A percentile compares a stretch with the other conserved stretches of the same genome.
phyloP scores from a whole-genome alignment of 257 asterid genomes.

The Nicotiana sylvestris region DNA sequence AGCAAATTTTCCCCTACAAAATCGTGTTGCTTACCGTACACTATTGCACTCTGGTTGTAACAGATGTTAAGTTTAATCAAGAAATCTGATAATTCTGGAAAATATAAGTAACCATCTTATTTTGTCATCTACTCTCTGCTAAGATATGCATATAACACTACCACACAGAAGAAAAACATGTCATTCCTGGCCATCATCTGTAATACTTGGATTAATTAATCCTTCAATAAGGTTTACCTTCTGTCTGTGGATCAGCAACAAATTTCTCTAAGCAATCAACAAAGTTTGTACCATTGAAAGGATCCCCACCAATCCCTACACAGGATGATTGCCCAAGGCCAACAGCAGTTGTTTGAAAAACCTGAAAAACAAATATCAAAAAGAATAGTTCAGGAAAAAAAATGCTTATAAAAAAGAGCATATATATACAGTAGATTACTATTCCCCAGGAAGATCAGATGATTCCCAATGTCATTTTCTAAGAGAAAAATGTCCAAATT shows the following conservation, averaged over 20 bases:
- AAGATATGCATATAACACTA: not conserved
- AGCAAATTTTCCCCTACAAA: not conserved
- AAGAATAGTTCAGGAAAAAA: not conserved
- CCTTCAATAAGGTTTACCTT: constrained; percentile 43
- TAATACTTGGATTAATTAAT: not conserved
- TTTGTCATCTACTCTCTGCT: not conserved
- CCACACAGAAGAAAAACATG: not conserved
- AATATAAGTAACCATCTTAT: not conserved
- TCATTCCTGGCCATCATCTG: not conserved
- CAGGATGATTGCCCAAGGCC: constrained; percentile 98
- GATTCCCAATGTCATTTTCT: not conserved
- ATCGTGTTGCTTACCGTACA: not conserved
- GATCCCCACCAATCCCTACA: constrained; percentile 97
- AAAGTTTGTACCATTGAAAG: constrained; percentile 96
- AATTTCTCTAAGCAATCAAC: constrained; percentile 91
- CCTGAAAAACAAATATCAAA: constrained; percentile 35
- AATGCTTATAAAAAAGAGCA: not conserved
- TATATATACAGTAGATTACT: not conserved
- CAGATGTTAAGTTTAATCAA: not conserved
- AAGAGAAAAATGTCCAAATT: not conserved
- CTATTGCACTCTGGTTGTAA: not conserved
- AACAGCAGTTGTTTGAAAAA: constrained; percentile 95
- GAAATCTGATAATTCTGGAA: not conserved
- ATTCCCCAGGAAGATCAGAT: not conserved
- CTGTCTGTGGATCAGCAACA: constrained; percentile 93